A percentile compares a stretch with the other conserved stretches of the same genome.
These are phyloP conservation scores for Cladobotryum protrusum DNA, from an alignment of 2,329 filamentous ascomycete species.

Conservation along the genomic window DNA sequence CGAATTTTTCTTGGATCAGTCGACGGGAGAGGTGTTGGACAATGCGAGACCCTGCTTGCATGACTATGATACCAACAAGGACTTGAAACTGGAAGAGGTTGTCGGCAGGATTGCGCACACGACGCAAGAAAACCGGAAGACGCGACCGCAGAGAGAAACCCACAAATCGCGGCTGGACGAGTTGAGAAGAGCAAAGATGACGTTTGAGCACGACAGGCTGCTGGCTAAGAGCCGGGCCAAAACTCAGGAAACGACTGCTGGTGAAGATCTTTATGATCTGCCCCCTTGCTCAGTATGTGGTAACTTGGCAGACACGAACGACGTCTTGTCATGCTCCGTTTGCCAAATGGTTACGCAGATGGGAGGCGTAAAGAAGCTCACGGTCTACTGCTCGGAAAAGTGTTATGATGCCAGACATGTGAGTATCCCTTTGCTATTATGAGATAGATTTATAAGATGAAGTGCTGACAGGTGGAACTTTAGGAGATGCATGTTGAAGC, in stretches of 20 bases:
- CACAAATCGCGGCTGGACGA: constrained; percentile 38
- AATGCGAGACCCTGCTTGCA: constrained; percentile 36
- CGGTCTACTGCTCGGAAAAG: constrained; percentile 40
- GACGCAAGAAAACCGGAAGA: constrained; percentile 23
- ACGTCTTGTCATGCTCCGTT: constrained; percentile 37
- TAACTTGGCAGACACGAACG: constrained; percentile 25
- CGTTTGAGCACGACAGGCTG: constrained; percentile 40
- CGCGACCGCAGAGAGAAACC: constrained; percentile 32
- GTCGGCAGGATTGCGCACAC: constrained; percentile 29
- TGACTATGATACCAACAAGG: constrained; percentile 23
- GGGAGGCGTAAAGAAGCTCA: constrained; percentile 29
- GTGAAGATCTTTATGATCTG: constrained; percentile 30
- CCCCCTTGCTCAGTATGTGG: constrained; percentile 37
- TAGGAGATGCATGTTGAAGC: constrained; percentile 34
- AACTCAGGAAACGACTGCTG: constrained; percentile 22
- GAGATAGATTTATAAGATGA: not conserved
- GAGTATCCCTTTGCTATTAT: constrained; percentile 16
- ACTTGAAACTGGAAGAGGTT: constrained; percentile 27
- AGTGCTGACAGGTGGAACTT: constrained; percentile 18
- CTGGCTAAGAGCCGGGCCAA: constrained; percentile 30
- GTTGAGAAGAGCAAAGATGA: constrained; percentile 41
- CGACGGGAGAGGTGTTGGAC: constrained; percentile 27
- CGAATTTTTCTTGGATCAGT: constrained; percentile 35
- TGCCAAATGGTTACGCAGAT: constrained; percentile 39
- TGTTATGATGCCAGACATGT: constrained; percentile 38